Base-by-base conservation (phyloP, 305 asterid species). In the Nicotiana rustica region DNA sequence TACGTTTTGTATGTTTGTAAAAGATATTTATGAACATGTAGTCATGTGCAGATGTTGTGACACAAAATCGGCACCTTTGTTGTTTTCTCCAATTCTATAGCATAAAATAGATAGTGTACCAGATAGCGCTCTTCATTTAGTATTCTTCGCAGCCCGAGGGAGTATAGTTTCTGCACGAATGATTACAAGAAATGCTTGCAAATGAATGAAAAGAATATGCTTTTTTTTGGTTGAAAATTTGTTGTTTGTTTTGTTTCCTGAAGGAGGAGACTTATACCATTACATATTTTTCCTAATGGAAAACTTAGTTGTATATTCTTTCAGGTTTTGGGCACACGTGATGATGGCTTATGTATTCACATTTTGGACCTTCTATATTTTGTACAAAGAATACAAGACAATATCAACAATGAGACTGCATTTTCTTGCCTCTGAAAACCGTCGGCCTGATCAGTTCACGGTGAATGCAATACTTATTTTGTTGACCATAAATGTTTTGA, bases 401-500 rank as follows among this genome's bases (percentile, higher is more conserved):
- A 82, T 96, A 77, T 85, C 94, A 69, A 87, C 68, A 66, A 90
- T 94, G 93, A 91, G 98, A 89, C 82, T 96, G 88, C 92, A 88
- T 60, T 96, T 94, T 90, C 90, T 96, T 66, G 98, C 99, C 67
- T 88, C 97, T 88, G 95, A 85, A 84, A 82, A 68, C 15, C 97
- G 99, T 67, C 93, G 93, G 67, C 93, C 98, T 5, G 97, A 96
- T 89, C 98, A 96, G 86, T 96, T 88, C 86, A 92, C 97, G 17
- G 99, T 93, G 86, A 88, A 98, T 91, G 77, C 60, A 36, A 75
- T 57, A 81, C 52, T 8, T 67, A 77, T 25, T 44, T 44, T 55
- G 38, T 41, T 19, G 61, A 80, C 61, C 52, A 14, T 49, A 65
- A 75, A 52, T 49, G 65, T 21, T 25, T 10, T 10, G 69, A 36